Conservation (phyloP, 257 asterid genomes). For the Solanum etuberosum region DNA sequence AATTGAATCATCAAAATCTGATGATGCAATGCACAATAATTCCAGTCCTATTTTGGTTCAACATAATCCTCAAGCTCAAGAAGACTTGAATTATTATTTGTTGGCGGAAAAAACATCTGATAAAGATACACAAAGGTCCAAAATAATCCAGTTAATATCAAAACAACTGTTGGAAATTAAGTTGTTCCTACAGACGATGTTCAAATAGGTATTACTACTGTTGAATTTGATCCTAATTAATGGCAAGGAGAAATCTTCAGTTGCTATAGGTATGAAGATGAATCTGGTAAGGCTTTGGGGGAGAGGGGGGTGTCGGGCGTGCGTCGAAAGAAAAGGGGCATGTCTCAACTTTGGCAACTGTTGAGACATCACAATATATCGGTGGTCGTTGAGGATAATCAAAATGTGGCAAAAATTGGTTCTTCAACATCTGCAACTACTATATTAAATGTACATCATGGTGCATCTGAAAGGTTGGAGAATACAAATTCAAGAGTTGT, state of each 20-base stretch:
- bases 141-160: background rate
- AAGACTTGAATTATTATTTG: background rate
- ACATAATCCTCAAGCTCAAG: background rate
- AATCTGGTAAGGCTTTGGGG: background rate
- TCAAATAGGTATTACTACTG: background rate
- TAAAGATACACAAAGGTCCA: background rate
- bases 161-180: background rate
- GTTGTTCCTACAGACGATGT: background rate
- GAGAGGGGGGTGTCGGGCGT: too few relatives aligned
- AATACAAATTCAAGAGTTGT: too few relatives aligned
- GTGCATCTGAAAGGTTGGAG: too few relatives aligned
- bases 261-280: background rate
- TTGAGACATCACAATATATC: background rate
- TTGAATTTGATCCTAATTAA: background rate
- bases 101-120: background rate
- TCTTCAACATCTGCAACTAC: too few relatives aligned
- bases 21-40: background rate
- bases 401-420: background rate
- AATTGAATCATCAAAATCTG: background rate
- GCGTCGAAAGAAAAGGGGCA: background rate
- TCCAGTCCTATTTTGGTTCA: background rate
- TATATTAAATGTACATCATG: too few relatives aligned
- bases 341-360: background rate
- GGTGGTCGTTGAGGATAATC: background rate
- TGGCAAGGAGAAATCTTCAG: background rate